A percentile compares a stretch with the other conserved stretches of the same genome.
phyloP scores from a whole-genome alignment of 345 rosid species.

The Eutrema heterophyllum region DNA sequence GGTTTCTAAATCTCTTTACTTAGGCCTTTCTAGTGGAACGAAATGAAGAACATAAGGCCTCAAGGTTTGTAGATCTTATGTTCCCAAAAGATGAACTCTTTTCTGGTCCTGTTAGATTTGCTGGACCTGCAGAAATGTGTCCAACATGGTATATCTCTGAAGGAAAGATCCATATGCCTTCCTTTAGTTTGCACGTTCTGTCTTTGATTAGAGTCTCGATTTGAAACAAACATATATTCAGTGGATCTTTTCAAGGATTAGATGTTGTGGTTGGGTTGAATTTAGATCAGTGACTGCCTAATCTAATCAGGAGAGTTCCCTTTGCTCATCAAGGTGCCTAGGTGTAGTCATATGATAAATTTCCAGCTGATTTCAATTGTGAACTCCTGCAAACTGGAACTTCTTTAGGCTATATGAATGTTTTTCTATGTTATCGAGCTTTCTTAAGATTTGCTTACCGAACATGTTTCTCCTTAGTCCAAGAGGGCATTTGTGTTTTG shows the following conservation, averaged over 20 bases:
- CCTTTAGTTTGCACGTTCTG: neutral
- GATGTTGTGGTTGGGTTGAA: constrained; percentile 25
- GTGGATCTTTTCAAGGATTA: neutral
- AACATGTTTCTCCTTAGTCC: neutral
- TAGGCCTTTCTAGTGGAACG: neutral
- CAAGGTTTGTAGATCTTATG: neutral
- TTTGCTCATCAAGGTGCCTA: constrained; percentile 42
- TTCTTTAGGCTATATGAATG: neutral
- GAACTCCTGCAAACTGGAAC: neutral
- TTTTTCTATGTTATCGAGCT: neutral
- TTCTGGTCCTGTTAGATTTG: neutral
- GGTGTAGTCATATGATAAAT: constrained; percentile 25
- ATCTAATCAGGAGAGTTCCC: constrained; percentile 24
- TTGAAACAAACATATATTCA: neutral
- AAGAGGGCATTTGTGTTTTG: neutral
- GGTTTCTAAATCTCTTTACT: neutral
- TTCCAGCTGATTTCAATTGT: constrained; percentile 12
- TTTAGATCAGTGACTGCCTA: constrained; percentile 17
- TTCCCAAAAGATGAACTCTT: neutral
- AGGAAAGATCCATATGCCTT: neutral
- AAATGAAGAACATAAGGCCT: neutral
- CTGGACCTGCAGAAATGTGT: neutral
- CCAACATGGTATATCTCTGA: neutral
- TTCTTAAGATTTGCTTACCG: neutral
- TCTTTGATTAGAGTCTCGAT: neutral